Evolutionary conservation across 2,329 filamentous ascomycete genomes (phyloP), one percentile per base, ranked within the genome.

Genomic region (Claviceps capensis): DNA sequence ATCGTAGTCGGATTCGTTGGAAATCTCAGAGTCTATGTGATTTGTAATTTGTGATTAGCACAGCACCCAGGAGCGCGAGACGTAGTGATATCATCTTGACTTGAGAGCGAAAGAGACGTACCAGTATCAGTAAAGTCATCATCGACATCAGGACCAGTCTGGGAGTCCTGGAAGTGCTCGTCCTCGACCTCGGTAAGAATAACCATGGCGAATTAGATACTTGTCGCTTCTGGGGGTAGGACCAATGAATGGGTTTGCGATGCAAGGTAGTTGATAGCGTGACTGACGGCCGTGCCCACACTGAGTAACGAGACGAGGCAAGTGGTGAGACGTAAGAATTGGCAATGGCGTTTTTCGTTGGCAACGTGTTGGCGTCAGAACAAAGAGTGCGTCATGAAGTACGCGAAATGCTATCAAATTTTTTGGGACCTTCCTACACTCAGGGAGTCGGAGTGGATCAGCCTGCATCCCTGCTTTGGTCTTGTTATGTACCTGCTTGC

Each of bases 141-240:
- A 54, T 94, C 88, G 61, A 93, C 85, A 60, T 89, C 83, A 54
- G 83, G 80, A 53, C 79, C 75, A 56, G 82, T 72, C 63, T 85
- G 83, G 60, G 77, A 73, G 68, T 80, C 75, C 72, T 85, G 77
- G 76, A 96, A 95, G 72, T 94, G 87, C 78, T 96, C 90, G 68
- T 97, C 91, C 67, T 94, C 85, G 65, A 97, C 91, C 77, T 97
- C 91, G 67, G 88, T 87, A 67, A 97, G 87, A 72, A 91, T 88
- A 70, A 97, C 91, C 91, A 97, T 96, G 63, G 70, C 83, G 72
- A 36, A 47, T 36, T 47, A 42, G 37, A 34, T 41, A 4, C 22
- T 9, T 26, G 23, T 34, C 11, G 49, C 4, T 47, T 51, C 11
- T 14, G 36, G 23, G 5, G 11, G 23, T n/a, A 7, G 26, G 11